A percentile compares a stretch with the other conserved stretches of the same genome.
Evolutionary conservation across 2,329 filamentous ascomycete species (phyloP).

Genomic region (Cryoendolithus antarcticus): DNA sequence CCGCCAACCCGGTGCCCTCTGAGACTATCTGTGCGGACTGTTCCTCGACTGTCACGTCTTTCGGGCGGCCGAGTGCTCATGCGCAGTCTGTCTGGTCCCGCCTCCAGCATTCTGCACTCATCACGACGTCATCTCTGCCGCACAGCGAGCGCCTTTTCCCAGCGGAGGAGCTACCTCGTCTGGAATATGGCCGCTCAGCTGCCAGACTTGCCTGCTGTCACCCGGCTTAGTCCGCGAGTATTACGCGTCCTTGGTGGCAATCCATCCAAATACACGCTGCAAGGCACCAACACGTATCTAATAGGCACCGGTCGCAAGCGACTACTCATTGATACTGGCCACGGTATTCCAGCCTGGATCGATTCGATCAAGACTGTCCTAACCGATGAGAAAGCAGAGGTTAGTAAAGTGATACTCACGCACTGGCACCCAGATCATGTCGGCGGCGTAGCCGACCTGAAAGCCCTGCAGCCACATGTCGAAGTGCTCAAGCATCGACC

Average conservation of each 20-base stretch:
- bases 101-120: no score
- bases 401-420: constrained; percentile 66
- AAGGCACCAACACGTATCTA: constrained; percentile 89
- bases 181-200: constrained; percentile 26
- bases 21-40: no score
- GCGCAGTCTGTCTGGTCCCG: no score
- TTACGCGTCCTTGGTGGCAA: constrained; percentile 84
- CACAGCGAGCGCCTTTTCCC: no score
- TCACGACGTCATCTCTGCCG: no score
- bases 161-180: no score
- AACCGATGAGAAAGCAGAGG: constrained; percentile 51
- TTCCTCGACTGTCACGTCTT: no score
- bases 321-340: constrained; percentile 80
- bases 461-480: constrained; percentile 49
- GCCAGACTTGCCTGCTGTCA: constrained; percentile 56
- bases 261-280: constrained; percentile 66
- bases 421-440: constrained; percentile 91
- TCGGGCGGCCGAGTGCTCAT: no score
- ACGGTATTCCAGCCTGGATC: constrained; percentile 67
- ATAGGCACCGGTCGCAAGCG: constrained; percentile 62
- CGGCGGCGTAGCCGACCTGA: constrained; percentile 60
- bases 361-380: constrained; percentile 53
- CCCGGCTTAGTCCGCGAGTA: constrained; percentile 63
- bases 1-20: no score
- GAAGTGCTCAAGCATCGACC: constrained; percentile 46